Percentiles rank a stretch among this genome's conserved stretches.
Conservation (phyloP, 116 monocot species). For the Iris pallida region DNA sequence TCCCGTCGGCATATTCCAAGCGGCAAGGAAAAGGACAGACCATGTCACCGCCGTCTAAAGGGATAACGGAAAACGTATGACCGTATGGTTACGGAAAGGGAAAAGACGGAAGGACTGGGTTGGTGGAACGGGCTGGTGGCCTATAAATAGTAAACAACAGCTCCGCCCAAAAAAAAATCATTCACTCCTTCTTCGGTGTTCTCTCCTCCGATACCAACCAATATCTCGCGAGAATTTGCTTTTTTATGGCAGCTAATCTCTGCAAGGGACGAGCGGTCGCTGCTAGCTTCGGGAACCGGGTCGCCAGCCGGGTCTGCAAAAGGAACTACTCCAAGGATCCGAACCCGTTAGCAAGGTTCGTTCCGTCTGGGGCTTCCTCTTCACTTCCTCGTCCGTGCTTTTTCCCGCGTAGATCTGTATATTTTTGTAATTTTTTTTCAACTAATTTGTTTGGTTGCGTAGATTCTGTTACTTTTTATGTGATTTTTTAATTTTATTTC, state of each 20-base stretch:
- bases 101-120: not conserved
- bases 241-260: conserved; percentile 39
- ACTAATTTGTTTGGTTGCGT: no score
- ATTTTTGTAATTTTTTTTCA: no score
- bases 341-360: no score
- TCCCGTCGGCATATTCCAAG: no score
- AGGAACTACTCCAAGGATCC: conserved; percentile 2
- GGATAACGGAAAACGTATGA: not conserved
- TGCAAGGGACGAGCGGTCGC: conserved; percentile 41
- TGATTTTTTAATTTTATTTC: no score
- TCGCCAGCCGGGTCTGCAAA: conserved; percentile 28
- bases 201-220: not conserved
- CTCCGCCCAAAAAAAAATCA: no score
- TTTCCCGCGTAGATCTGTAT: no score
- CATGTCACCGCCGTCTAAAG: no score
- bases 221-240: not conserved
- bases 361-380: no score
- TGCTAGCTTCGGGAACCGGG: conserved; percentile 31
- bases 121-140: not conserved
- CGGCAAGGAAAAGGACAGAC: no score
- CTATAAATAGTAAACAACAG: not conserved
- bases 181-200: not conserved
- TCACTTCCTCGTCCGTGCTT: no score
- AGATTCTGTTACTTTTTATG: no score
- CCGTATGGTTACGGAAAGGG: not conserved